Conservation (phyloP, 805 yeast genomes). For the Metschnikowia picachoensis region DNA sequence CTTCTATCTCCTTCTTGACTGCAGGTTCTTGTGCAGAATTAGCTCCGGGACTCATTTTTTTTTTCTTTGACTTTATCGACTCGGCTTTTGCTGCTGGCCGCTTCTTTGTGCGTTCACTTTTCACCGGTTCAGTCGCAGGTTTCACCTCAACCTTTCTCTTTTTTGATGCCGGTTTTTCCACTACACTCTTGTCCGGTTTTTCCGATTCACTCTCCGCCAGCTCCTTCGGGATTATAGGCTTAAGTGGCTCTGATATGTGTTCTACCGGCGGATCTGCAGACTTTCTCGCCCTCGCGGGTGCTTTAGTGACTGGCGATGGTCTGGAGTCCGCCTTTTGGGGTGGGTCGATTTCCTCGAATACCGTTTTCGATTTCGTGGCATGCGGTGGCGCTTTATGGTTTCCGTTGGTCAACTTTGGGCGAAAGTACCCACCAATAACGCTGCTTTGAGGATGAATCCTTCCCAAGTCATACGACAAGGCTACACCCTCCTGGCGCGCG, state of each 20-base stretch:
- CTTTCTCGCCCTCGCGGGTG: neutral
- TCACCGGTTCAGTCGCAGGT: neutral
- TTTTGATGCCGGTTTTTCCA: neutral
- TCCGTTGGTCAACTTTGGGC: neutral
- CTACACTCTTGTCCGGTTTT: neutral
- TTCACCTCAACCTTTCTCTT: constrained; percentile 1
- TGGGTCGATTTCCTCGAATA: neutral
- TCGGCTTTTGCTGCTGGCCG: neutral
- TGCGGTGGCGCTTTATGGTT: neutral
- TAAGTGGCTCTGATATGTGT: no score
- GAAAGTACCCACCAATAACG: neutral
- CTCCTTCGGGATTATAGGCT: no score
- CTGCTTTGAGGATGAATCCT: constrained; percentile 1
- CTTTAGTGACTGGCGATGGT: neutral
- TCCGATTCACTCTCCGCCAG: neutral
- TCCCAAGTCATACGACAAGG: constrained; percentile 20
- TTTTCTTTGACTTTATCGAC: neutral
- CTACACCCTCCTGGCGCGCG: constrained; percentile 34
- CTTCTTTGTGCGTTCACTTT: constrained; percentile 1
- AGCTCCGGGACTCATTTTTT: neutral
- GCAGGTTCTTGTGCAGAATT: neutral
- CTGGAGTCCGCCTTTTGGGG: neutral
- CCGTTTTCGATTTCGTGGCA: neutral
- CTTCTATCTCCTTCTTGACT: constrained; percentile 3
- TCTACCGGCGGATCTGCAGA: neutral